Conservation (phyloP, 441 rosid species). For the Erodium trifolium region DNA sequence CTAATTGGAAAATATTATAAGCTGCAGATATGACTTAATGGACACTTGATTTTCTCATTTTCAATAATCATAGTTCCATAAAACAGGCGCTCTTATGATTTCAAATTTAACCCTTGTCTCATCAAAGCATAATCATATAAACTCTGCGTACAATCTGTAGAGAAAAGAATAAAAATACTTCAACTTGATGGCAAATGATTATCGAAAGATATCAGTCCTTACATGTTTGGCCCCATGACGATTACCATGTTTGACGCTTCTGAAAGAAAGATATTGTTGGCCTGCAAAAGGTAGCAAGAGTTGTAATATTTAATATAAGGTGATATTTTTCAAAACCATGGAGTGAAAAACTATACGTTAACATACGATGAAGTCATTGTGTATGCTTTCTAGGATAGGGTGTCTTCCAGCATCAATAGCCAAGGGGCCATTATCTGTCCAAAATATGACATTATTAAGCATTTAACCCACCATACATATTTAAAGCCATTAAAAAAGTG, state of each 20-base stretch:
- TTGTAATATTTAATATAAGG: constrained; percentile 12
- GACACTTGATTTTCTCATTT: too few species aligned
- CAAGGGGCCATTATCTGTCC: constrained; percentile 78
- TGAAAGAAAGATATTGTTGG: constrained; percentile 85
- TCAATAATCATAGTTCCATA: too few species aligned
- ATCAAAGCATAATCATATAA: too few species aligned
- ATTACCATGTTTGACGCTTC: constrained; percentile 92
- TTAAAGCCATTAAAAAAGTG: constrained; percentile 10
- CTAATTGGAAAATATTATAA: too few species aligned
- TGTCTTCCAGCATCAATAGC: constrained; percentile 98
- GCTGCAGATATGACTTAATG: too few species aligned
- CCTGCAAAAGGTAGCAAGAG: constrained; percentile 40
- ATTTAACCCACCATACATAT: constrained; percentile 14
- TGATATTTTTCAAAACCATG: constrained; percentile 4
- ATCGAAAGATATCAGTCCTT: constrained; percentile 26
- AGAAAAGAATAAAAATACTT: too few species aligned
- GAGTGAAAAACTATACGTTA: constrained; percentile 4
- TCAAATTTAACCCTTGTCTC: too few species aligned
- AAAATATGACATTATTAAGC: constrained; percentile 18
- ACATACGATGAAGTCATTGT: constrained; percentile 68
- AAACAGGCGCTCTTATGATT: too few species aligned
- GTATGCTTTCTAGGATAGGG: constrained; percentile 88
- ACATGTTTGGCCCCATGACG: constrained; percentile 96
- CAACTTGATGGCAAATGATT: too few species aligned
- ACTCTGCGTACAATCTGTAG: too few species aligned